Evolutionary conservation across 257 asterid genomes (phyloP).

Genomic region (Galeopsis tetrahit): DNA sequence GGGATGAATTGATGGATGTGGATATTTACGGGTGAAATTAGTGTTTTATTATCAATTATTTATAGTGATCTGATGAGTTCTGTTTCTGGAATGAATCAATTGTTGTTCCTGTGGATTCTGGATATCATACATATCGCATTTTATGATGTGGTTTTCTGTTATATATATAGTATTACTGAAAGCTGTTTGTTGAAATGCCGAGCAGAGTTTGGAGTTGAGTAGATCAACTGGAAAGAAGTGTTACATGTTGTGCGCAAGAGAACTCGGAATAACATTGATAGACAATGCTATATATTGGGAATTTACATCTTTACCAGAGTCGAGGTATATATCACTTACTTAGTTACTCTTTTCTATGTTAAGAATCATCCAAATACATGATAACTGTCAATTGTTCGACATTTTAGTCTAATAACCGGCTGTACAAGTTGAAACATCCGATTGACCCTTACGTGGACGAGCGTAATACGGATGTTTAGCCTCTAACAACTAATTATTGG

Average conservation of each 20-base stretch:
- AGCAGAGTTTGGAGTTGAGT: conserved; percentile 42
- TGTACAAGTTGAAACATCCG: no score
- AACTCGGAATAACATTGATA: conserved; percentile 42
- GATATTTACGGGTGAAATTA: neutral
- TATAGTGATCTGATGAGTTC: neutral
- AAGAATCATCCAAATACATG: neutral
- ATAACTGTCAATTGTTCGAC: neutral
- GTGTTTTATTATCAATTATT: neutral
- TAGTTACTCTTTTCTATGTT: no score
- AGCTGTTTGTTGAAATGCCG: conserved; percentile 17
- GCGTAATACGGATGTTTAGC: no score
- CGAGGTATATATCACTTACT: conserved; percentile 41
- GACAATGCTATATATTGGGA: conserved; percentile 39
- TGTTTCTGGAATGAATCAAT: neutral
- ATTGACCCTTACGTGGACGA: no score
- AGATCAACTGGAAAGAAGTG: conserved; percentile 47
- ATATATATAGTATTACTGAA: neutral
- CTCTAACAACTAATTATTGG: no score
- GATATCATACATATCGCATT: neutral
- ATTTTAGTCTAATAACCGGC: no score
- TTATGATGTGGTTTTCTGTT: neutral
- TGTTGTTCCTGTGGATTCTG: neutral
- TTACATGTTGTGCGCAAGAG: conserved; percentile 46
- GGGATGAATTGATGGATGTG: no score
- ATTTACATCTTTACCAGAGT: conserved; percentile 42